Base-by-base conservation (phyloP, 352 stramenopile species). In the Plasmopara halstedii region DNA sequence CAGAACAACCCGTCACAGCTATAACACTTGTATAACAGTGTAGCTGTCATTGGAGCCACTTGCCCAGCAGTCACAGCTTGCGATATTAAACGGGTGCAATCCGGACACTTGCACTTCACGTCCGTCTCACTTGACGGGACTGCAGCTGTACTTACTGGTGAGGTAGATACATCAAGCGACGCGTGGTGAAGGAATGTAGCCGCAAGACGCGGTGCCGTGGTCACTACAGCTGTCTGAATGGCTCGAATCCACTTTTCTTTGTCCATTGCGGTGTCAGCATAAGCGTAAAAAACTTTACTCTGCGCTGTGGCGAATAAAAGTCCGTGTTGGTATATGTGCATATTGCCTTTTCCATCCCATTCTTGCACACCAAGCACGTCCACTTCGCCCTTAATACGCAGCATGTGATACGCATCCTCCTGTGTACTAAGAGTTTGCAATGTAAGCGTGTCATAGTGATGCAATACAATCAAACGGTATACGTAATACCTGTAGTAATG, bases 291-390 rank as follows among this genome's bases (percentile, higher is more conserved):
- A 9, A 94, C 78, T 49, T 94, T 94, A 58, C 79, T 94, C 58
- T 94, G 82, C 22, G 79, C 72, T 39, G 82, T 94, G 11, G 79
- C 82, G 50, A 94, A 94, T 6, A 96, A 53, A 46, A 96, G 93
- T 3, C 85, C 85, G 53, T 90, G 68, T 47, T 85, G 66, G 54
- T 96, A 96, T 46, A 91, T 94, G 70, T 94, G 82, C 75, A 92
- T 93, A 57, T 93, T 93, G 50, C 82, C 85, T 57, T 94, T 93
- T 48, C 85, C 85, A 48, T 96, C 85, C 85, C 85, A 96, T 46
- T 95, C 82, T 56, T 94, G 84, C 14, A 93, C 85, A 14, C 84
- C 85, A 15, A 96, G 55, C 22, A 95, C 82, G 53, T 95, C 81
- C 18, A 92, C 83, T 42, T 93, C 76, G 40, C 80, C 76, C 52